Evolutionary conservation across 1,284 basidiomycete genomes (phyloP).

Genomic region (Melampsora larici-populina): DNA sequence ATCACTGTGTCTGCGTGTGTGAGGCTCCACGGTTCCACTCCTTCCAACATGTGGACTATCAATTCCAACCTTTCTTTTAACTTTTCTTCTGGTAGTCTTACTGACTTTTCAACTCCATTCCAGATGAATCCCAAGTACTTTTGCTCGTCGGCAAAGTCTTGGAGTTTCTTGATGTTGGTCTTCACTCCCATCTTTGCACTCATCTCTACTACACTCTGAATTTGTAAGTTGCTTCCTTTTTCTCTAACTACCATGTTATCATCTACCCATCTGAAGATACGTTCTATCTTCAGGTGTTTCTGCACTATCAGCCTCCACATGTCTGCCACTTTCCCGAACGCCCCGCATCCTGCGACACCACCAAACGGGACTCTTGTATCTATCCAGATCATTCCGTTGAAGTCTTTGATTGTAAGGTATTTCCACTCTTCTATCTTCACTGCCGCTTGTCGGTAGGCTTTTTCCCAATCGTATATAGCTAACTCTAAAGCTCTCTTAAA

Average conservation of each 20-base stretch:
- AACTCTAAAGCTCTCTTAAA: not conserved
- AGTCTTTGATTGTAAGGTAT: not conserved
- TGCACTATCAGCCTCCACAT: no score
- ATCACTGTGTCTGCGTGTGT: not conserved
- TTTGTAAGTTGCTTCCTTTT: not conserved
- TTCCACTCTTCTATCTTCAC: not conserved
- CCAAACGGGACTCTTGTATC: not conserved
- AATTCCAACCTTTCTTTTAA: not conserved
- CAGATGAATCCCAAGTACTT: not conserved
- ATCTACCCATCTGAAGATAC: conserved; percentile 3
- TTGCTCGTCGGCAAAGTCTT: no score
- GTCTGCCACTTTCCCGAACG: not conserved
- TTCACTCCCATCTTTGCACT: not conserved
- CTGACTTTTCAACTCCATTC: not conserved
- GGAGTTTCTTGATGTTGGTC: no score
- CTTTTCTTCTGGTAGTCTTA: not conserved
- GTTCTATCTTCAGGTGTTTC: not conserved
- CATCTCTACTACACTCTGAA: not conserved
- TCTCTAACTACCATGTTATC: not conserved
- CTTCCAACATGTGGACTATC: not conserved
- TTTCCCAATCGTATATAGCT: no score
- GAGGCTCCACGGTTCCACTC: not conserved
- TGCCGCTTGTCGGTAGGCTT: conserved; percentile 7
- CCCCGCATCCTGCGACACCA: conserved; percentile 3
- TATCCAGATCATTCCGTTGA: not conserved